A percentile compares a stretch with the other conserved stretches of the same genome.
Conservation (phyloP, 2,329 filamentous ascomycete genomes). For the Akanthomyces uredinophilus region DNA sequence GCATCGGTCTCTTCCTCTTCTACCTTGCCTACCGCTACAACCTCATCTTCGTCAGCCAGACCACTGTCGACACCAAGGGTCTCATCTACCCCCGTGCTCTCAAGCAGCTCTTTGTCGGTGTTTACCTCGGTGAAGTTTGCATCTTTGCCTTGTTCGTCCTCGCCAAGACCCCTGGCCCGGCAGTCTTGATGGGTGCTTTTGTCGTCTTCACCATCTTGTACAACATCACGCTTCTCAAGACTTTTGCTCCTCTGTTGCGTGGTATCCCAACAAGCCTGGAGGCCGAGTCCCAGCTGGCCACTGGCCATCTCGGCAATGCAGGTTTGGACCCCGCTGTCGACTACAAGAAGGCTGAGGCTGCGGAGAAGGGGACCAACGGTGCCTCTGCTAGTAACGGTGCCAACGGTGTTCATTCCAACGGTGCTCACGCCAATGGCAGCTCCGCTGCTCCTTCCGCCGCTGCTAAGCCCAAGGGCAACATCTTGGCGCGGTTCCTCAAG, state of each 20-base stretch:
- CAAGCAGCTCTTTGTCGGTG: conserved; percentile 76
- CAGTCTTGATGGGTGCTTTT: conserved; percentile 71
- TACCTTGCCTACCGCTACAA: conserved; percentile 86
- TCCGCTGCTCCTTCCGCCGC: conserved; percentile 17
- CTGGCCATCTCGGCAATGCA: conserved; percentile 13
- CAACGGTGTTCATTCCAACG: conserved; percentile 22
- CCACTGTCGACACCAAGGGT: conserved; percentile 80
- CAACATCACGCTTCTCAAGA: conserved; percentile 65
- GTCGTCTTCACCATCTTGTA: conserved; percentile 72
- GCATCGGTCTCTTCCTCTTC: conserved; percentile 70
- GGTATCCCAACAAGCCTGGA: conserved; percentile 61
- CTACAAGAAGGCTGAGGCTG: conserved; percentile 19
- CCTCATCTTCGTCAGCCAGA: conserved; percentile 73
- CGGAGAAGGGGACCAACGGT: conserved; percentile 12
- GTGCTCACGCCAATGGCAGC: conserved; percentile 26
- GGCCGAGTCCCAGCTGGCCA: conserved; percentile 30
- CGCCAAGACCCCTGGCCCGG: conserved; percentile 59
- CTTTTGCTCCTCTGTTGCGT: conserved; percentile 66
- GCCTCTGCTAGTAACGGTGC: conserved; percentile 15
- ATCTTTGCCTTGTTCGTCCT: conserved; percentile 78
- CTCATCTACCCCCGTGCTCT: conserved; percentile 82
- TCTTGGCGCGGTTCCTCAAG: conserved; percentile 60
- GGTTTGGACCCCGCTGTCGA: conserved; percentile 23
- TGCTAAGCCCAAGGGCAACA: conserved; percentile 43
- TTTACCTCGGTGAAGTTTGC: conserved; percentile 76